phyloP scores from a whole-genome alignment of 805 yeast genomes.

The Saturnispora dispora region DNA sequence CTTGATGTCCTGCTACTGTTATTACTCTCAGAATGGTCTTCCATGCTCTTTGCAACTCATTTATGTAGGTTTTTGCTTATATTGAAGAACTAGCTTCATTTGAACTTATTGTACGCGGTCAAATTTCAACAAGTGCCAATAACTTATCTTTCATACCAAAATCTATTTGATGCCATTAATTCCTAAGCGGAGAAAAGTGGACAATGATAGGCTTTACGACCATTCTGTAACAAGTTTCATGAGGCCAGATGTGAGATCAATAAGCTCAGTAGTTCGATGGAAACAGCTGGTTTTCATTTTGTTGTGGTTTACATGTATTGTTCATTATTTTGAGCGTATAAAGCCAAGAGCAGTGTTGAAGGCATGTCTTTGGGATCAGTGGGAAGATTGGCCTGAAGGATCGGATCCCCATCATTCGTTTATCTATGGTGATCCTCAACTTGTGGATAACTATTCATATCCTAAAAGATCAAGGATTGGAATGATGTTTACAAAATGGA shows the following conservation, averaged over 20 bases:
- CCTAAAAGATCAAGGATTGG: conserved; percentile 48
- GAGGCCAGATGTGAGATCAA: background rate
- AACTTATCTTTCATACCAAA: background rate
- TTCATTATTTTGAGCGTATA: conserved; percentile 47
- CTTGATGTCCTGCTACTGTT: background rate
- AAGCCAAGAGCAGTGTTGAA: conserved; percentile 37
- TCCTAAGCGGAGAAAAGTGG: background rate
- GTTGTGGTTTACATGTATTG: conserved; percentile 34
- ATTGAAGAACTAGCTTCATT: background rate
- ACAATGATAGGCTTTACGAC: background rate
- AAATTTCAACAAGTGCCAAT: background rate
- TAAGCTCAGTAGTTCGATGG: conserved; percentile 8
- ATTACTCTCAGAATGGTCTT: background rate
- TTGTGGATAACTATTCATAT: conserved; percentile 82
- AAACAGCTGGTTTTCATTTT: conserved; percentile 22
- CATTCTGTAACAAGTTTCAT: background rate
- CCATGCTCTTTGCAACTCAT: background rate
- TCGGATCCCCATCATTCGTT: conserved; percentile 22
- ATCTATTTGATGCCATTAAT: background rate
- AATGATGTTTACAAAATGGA: conserved; percentile 43
- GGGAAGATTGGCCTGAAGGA: conserved; percentile 49
- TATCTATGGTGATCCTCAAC: conserved; percentile 87
- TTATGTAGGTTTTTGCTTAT: background rate
- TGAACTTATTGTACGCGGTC: background rate
- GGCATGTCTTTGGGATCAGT: conserved; percentile 51